Evolutionary conservation across 2,329 filamentous ascomycete species (phyloP), one percentile per base, ranked within the genome.

Genomic region (Dactylellina haptotyla): DNA sequence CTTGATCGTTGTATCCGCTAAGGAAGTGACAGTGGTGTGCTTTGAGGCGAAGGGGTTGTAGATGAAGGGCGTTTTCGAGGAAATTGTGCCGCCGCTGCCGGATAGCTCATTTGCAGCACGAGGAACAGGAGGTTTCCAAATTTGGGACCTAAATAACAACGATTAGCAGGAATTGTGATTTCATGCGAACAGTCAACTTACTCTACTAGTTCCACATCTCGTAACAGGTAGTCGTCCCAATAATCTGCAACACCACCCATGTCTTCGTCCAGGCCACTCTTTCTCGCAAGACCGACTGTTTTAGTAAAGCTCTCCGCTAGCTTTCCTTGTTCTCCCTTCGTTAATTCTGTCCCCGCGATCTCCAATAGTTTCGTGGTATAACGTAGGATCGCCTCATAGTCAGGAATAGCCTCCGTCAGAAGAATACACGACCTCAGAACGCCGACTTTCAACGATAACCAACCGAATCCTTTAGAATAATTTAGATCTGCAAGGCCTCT

Each of bases 191-290:
- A 9, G 5, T n/a, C 26, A 58, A 59, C 74, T 50, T 69, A 75
- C 70, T 78, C 77, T 26, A 78, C 87, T 45, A 96, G 83, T 62
- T 89, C 87, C 77, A 96, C 83, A 75, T 88, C 88, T 54, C 95
- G 88, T 50, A 99, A 86, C 6, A 99, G 84, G 77, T 98, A 98
- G 78, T 97, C 92, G 80, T 99, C 95, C 95, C 95, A 99, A 79
- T 97, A 99, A 77, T 95, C 90, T 4, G 92, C 93, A 58, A 88
- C 85, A 43, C 94, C 81, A 28, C 70, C 70, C 70, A 69, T 45
- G 30, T 69, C 70, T 64, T 89, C 82, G 3, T 85, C 83, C 26
- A 93, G 82, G 0, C 93, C 93, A 25, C 97, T 82, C 70, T 90
- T 89, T 72, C 87, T 87, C 0, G 91, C 89, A n/a, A 95, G 87